These are phyloP conservation scores for Saxophila tyrrhenica DNA, from an alignment of 495 filamentous ascomycete species.

Conservation along the genomic window DNA sequence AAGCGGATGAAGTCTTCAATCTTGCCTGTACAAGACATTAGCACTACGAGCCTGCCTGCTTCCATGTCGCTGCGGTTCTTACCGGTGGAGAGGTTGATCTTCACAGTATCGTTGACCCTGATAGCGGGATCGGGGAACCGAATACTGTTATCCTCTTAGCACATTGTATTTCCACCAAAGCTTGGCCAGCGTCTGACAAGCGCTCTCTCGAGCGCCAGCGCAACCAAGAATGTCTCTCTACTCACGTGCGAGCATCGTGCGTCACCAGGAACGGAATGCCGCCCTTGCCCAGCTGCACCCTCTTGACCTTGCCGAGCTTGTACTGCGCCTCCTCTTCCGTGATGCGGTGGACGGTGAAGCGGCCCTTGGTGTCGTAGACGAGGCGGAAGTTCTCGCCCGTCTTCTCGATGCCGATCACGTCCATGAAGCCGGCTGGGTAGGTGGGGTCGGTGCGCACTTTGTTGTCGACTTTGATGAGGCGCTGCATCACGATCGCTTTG, in stretches of 20 bases:
- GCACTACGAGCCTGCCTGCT: not conserved
- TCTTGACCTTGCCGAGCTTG: slow-evolving; percentile 99
- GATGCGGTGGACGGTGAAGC: slow-evolving; percentile 99
- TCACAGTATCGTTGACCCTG: slow-evolving; percentile 99
- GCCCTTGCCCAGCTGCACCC: slow-evolving; percentile 95
- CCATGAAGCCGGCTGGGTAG: slow-evolving; percentile 98
- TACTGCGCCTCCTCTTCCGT: slow-evolving; percentile 94
- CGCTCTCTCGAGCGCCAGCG: too few species aligned
- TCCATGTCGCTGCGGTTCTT: not conserved
- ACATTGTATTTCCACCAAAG: slow-evolving; percentile 60
- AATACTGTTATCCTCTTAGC: slow-evolving; percentile 51
- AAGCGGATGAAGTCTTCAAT: slow-evolving; percentile 92
- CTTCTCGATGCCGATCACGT: slow-evolving; percentile 98
- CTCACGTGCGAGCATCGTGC: slow-evolving; percentile 99
- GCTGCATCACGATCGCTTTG: slow-evolving; percentile 98
- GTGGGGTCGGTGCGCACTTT: slow-evolving; percentile 98
- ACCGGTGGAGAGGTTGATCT: slow-evolving; percentile 91
- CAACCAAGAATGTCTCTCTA: slow-evolving; percentile 67
- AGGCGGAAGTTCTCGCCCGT: slow-evolving; percentile 99
- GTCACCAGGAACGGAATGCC: slow-evolving; percentile 99
- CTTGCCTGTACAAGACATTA: slow-evolving; percentile 40
- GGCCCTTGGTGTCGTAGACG: slow-evolving; percentile 99
- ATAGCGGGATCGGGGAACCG: slow-evolving; percentile 95
- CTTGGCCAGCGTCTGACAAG: slow-evolving; percentile 99
- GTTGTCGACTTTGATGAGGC: slow-evolving; percentile 97